Evolutionary conservation across 768 basidiomycete genomes (phyloP).

Genomic region (Agrocybe chaxingu): DNA sequence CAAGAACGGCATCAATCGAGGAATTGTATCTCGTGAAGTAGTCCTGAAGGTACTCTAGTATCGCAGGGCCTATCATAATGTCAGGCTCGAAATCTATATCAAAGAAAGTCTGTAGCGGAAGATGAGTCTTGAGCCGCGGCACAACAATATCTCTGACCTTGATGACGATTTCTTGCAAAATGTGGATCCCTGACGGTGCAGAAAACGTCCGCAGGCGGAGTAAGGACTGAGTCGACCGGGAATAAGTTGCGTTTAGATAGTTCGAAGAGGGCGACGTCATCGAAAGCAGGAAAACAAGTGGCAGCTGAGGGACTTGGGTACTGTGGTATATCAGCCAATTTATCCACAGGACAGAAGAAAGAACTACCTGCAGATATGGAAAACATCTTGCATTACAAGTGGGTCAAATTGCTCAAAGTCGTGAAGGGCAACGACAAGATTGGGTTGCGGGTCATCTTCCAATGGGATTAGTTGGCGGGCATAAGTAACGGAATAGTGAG

Average conservation of each 20-base stretch:
- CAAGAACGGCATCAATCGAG: conserved; percentile 55
- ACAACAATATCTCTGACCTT: conserved; percentile 36
- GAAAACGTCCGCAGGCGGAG: conserved; percentile 51
- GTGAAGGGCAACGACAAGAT: conserved; percentile 61
- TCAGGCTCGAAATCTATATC: conserved; percentile 56
- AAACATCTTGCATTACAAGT: conserved; percentile 59
- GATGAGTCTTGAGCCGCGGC: background rate
- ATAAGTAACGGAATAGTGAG: background rate
- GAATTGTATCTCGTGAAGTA: conserved; percentile 53
- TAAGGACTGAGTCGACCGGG: conserved; percentile 55
- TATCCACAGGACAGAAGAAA: background rate
- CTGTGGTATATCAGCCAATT: conserved; percentile 28
- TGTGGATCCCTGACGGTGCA: conserved; percentile 42
- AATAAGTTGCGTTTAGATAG: conserved; percentile 58
- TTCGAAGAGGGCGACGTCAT: conserved; percentile 57
- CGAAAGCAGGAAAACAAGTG: conserved; percentile 62
- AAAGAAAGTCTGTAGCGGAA: conserved; percentile 44
- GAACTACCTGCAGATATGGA: conserved; percentile 65
- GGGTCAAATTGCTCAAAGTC: conserved; percentile 75
- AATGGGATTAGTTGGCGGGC: conserved; percentile 1
- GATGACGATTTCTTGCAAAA: conserved; percentile 53
- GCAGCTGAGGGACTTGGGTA: conserved; percentile 47
- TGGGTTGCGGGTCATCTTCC: conserved; percentile 18
- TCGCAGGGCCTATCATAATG: conserved; percentile 57
- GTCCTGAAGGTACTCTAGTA: conserved; percentile 54